These are phyloP conservation scores for Colletotrichum australisinense DNA, from an alignment of 2,329 filamentous ascomycete genomes.

Conservation along the genomic window DNA sequence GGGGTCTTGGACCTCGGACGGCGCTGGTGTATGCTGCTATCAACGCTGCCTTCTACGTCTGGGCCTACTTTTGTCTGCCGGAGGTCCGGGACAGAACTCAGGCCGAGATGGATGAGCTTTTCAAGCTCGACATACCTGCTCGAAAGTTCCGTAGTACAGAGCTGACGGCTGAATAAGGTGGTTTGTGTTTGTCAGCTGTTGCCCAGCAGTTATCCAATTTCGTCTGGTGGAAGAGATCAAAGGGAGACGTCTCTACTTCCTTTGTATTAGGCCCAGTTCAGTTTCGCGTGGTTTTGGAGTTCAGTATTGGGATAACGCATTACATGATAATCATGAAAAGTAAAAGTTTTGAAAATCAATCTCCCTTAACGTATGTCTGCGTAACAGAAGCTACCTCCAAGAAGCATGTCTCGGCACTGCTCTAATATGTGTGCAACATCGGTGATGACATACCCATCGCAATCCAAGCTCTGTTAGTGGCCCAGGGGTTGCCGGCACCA, in stretches of 20 bases:
- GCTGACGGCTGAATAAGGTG: background rate
- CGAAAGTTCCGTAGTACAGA: constrained; percentile 32
- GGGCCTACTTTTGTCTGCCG: constrained; percentile 40
- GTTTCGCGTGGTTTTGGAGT: background rate
- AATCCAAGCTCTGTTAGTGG: constrained; percentile 3
- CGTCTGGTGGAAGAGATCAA: background rate
- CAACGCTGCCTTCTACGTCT: constrained; percentile 30
- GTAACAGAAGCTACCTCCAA: background rate
- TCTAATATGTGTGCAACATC: background rate
- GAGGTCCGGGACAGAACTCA: constrained; percentile 39
- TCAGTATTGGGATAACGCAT: background rate
- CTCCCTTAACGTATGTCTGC: background rate
- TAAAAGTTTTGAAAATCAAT: background rate
- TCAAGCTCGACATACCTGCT: constrained; percentile 39
- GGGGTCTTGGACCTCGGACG: constrained; percentile 36
- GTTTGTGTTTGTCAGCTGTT: background rate
- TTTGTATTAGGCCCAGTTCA: background rate
- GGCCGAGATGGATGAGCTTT: constrained; percentile 40
- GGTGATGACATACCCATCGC: background rate
- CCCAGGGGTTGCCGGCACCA: background rate
- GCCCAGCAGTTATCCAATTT: background rate
- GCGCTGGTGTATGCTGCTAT: constrained; percentile 38
- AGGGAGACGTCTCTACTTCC: background rate
- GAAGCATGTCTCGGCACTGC: background rate
- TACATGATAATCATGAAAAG: background rate